Evolutionary conservation across 805 yeast genomes (phyloP), one percentile per base, ranked within the genome.

Genomic region (Saturnispora hagleri): DNA sequence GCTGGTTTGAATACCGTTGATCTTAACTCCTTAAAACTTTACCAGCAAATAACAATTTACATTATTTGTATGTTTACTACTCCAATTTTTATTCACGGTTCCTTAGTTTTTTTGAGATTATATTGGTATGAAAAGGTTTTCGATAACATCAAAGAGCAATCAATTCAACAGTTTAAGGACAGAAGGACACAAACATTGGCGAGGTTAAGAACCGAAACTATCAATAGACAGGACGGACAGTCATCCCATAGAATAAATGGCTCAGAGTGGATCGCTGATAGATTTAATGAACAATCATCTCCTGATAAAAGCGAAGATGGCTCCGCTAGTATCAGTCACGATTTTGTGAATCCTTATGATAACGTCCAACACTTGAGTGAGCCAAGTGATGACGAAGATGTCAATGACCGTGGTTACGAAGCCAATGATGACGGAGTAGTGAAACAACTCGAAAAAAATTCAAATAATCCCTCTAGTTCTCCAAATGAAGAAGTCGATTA

Each of bases 111-210:
- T 55, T 71, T 90, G 9, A 76, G 99, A 48, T 71, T 93, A 45
- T 87, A 86, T 64, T 86, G 96, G 88, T 93, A 87, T 67, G 96
- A 89, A 64, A 78, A 88, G 57, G 77, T 84, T 59, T 89, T 93
- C 67, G 91, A 88, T 63, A 80, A 84, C 58, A 90, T 93, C 64
- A 84, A 84, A 55, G 79, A 74, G 53, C 75, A 76, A 50, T 87
- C 97, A n/a, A 86, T 85, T 61, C 64, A 79, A 53, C 86, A 90
- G 64, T 85, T 82, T 65, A 79, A 80, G 62, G 81, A 89, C 85
- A 79, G 99, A 60, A 74, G 96, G 54, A 80, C 89, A 0, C 82
- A 84, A 8, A 85, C 93, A 2, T 62, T 84, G 48, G 81, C 85
- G 22, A 83, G 84, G 1, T 56, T 65, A 38, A 54, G 69, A 53